Percentiles rank a stretch among this genome's conserved stretches.
Evolutionary conservation across 2,329 filamentous ascomycete species (phyloP).

Genomic region (Septoria petroselini): DNA sequence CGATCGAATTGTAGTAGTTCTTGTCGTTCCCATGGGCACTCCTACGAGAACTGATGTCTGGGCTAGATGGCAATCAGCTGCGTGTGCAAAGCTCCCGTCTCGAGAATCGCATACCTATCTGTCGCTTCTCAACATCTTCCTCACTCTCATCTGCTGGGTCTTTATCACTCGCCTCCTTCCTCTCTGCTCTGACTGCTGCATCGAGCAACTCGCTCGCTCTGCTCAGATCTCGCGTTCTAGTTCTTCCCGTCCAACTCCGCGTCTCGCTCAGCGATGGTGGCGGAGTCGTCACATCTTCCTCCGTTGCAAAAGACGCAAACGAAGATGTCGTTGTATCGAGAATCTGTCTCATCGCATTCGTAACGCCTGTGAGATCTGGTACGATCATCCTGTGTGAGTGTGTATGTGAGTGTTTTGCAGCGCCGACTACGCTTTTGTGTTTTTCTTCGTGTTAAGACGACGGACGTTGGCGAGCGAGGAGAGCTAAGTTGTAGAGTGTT

Average conservation of each 20-base stretch:
- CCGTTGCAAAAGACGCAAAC: background rate
- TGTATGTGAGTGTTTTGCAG: too few species aligned
- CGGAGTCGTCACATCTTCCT: constrained; percentile 27
- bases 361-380: constrained; percentile 21
- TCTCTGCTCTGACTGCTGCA: background rate
- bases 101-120: background rate
- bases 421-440: too few species aligned
- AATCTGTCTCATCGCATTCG: constrained; percentile 14
- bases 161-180: too few species aligned
- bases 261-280: background rate
- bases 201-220: background rate
- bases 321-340: constrained; percentile 5
- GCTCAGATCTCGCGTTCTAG: background rate
- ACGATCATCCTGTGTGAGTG: constrained; percentile 21
- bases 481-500: too few species aligned
- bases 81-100: background rate
- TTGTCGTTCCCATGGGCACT: background rate
- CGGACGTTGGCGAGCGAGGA: too few species aligned
- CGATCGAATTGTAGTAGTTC: constrained; percentile 5
- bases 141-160: background rate
- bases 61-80: background rate
- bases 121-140: constrained; percentile 3
- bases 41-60: constrained; percentile 2
- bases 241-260: background rate
- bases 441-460: too few species aligned